Evolutionary conservation across 192 early-diverging fungal genomes (phyloP), one percentile per base, ranked within the genome.

Genomic region (Mortierella claussenii): DNA sequence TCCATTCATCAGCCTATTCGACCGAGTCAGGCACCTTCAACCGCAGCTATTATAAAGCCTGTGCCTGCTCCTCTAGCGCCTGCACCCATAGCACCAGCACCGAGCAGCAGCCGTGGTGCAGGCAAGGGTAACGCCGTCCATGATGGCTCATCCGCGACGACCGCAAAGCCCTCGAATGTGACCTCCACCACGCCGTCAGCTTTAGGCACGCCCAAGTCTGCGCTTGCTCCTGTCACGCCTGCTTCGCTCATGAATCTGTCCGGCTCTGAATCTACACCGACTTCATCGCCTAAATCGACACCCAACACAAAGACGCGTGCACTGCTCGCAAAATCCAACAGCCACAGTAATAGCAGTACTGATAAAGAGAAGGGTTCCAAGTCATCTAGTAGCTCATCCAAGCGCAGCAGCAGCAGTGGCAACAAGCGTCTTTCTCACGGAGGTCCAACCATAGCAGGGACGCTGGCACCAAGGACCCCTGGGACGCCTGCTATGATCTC

Each of bases 171-270:
- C 13, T 7, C 37, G 13, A 40, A 7, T 10, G 37, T 40, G 8
- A 13, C 51, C 4, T 42, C 24, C 11, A 45, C 47, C 6, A 49
- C 26, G n/a, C 12, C 60, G 26, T 26, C 37, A 9, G 21, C 20
- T 5, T n/a, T 33, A 23, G 51, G 24, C 31, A 57, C 45, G 6
- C 28, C 47, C 10, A 68, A 50, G 18, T 26, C 46, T 1, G 52
- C 73, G 1, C 23, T 89, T 17, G 83, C 84, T 27, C 91, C 91
- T 10, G 87, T 88, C 8, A 93, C 91, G 0, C 91, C 91, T 5
- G 83, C 85, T 9, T 81, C 87, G 11, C 58, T 93, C 21, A 91
- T 93, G 90, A 86, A 87, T 40, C 37, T 92, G 10, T 65, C 79
- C 15, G 53, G 57, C 40, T 47, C 69, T 20, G 74, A 69, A 31